A percentile compares a stretch with the other conserved stretches of the same genome.
These are phyloP conservation scores for Amaranthus palmeri DNA, from an alignment of 148 eudicot genomes.

Conservation along the genomic window DNA sequence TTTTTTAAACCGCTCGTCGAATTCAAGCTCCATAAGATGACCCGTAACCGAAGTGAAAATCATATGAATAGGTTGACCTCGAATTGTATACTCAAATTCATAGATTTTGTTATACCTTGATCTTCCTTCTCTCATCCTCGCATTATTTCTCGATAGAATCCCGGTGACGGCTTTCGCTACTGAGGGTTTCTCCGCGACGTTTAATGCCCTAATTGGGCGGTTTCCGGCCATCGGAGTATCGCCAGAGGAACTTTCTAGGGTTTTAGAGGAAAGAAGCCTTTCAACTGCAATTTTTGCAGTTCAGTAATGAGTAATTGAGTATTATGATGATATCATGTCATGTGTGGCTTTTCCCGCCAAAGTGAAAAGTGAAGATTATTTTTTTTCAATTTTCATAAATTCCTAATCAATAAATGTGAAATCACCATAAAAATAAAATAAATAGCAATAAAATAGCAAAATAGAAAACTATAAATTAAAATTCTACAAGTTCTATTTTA, in stretches of 20 bases:
- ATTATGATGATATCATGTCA: too few species aligned
- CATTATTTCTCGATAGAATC: conserved; percentile 55
- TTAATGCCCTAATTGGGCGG: conserved; percentile 62
- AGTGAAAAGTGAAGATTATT: too few species aligned
- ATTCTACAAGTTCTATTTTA: too few species aligned
- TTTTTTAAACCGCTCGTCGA: conserved; percentile 69
- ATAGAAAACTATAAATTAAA: too few species aligned
- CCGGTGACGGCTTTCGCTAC: conserved; percentile 85
- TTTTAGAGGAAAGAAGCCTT: conserved; percentile 1
- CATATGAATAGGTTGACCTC: conserved; percentile 67
- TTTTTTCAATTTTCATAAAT: too few species aligned
- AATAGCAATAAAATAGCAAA: too few species aligned
- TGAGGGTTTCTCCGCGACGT: conserved; percentile 99
- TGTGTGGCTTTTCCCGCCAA: too few species aligned
- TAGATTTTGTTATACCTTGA: conserved; percentile 82
- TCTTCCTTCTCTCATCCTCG: conserved; percentile 66
- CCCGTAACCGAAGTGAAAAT: conserved; percentile 88
- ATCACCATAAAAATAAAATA: too few species aligned
- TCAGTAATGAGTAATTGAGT: too few species aligned
- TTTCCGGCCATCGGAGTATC: conserved; percentile 35
- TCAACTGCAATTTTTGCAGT: too few species aligned
- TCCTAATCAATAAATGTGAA: too few species aligned
- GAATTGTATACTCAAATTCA: conserved; percentile 63
- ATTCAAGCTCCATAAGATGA: conserved; percentile 88
- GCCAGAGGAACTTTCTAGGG: conserved; percentile 27